Evolutionary conservation across 2,329 filamentous ascomycete species (phyloP), one percentile per base, ranked within the genome.

Genomic region (Penicillium sp.): DNA sequence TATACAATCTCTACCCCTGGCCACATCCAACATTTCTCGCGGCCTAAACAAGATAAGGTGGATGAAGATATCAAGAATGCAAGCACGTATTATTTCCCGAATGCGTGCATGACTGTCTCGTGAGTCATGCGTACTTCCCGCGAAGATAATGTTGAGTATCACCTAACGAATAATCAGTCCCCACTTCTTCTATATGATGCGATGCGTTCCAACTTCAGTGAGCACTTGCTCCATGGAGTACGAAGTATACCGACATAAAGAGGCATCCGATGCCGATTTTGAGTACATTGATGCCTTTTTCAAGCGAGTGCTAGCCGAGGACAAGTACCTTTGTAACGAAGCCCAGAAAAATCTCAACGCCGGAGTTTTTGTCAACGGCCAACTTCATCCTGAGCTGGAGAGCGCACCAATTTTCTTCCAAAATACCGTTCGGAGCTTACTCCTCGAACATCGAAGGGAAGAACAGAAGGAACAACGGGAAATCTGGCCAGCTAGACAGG

Each of bases 281-380:
- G 74, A 81, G 8, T 71, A 80, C 53, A 84, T 89, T 72, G 83
- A 81, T 72, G 72, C 81, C 54, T 84, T 87, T 66, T 89, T 87
- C 79, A 87, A 87, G 76, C 83, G 84, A 48, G 82, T 89, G 72
- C 84, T 88, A 81, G 80, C 80, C 1, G 87, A 89, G 71, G 86
- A 89, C 75, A 88, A 88, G 69, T 78, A 83, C 28, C 81, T 89
- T 25, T 88, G 85, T 75, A 76, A 81, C 64, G 79, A 79, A 6
- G 82, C 84, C 0, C 86, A 89, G 70, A 80, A 80, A 71, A 89
- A 89, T 71, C 78, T 89, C 63, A 84, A 85, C 71, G 79, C 82
- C 0, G 85, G 86, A 4, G 80, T 87, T 37, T 88, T 87, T 64
- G 76, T 87, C 70, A 88, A 85, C 68, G 86, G 86, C 53, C 83